Evolutionary conservation across 1,139 yeast genomes (phyloP), one percentile per base, ranked within the genome.

Genomic region (Pichia sp.): DNA sequence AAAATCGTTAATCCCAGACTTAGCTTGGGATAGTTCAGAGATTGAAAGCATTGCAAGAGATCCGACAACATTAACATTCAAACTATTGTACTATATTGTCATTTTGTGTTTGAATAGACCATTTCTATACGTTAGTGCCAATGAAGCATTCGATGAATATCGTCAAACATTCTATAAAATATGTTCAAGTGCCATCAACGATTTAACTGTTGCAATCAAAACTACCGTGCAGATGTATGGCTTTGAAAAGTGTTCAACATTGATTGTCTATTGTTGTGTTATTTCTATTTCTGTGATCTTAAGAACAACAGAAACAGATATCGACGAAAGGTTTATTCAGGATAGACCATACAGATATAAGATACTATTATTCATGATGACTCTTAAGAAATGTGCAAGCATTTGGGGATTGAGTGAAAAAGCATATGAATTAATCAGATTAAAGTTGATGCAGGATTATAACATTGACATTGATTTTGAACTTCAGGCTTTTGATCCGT

Each of bases 101-200:
- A 61, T 77, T 7, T 66, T 81, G 21, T 79, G 84, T 53, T 71
- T 81, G 42, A 80, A 80, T 58, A 69, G 83, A 39, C 85, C 85
- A 2, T 80, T 80, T 56, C 72, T 81, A 11, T 57, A 53, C 7
- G 58, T 60, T 20, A 38, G 56, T 2, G 46, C 48, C 30, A 45
- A 55, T 32, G 20, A 37, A 28, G 12, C 35, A 27, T 28, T 20
- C 4, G 24, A 27, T 14, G 28, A 33, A 7, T 31, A 17, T 21
- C 35, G 21, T 27, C 19, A 54, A 62, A 32, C 14, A 14, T 54
- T 59, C 34, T 14, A 41, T 17, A 44, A 47, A 20, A 46, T 62
- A 4, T 57, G 64, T 42, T 58, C 63, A 39, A 56, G 58, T 21
- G 56, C 58, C 8, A 60, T 67, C 6, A 60, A 60, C 35, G 69